Evolutionary conservation across 257 asterid species (phyloP).

Genomic region (Capsicum pubescens): DNA sequence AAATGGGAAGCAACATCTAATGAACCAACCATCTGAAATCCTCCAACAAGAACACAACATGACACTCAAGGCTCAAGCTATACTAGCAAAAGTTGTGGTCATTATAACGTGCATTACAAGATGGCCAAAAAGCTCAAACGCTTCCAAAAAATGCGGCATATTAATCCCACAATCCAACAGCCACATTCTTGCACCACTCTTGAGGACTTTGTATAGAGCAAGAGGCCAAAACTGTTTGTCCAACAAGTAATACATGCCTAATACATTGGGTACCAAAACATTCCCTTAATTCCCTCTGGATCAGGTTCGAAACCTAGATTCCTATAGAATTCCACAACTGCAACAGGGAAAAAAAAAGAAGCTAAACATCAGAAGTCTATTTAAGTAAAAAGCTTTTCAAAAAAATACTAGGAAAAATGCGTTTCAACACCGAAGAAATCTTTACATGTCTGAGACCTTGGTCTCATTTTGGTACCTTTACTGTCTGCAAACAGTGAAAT

Average conservation of each 20-base stretch:
- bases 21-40: background rate
- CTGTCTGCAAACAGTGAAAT: slow-evolving; percentile 94
- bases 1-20: background rate
- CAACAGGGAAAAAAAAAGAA: slow-evolving; percentile 26
- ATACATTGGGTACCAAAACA: slow-evolving; percentile 96
- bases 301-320: slow-evolving; percentile 89
- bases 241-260: slow-evolving; percentile 33
- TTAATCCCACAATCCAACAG: background rate
- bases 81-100: background rate
- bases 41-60: slow-evolving; percentile 7
- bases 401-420: background rate
- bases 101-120: slow-evolving; percentile 5
- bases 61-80: background rate
- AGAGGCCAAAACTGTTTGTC: background rate
- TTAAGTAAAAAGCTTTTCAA: background rate
- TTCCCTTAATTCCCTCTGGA: slow-evolving; percentile 98
- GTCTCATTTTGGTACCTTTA: slow-evolving; percentile 56
- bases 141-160: background rate
- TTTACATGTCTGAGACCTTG: background rate
- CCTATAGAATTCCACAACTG: slow-evolving; percentile 91
- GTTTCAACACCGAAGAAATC: background rate
- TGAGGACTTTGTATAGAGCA: slow-evolving; percentile 11
- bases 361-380: background rate
- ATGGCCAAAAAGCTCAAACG: slow-evolving; percentile 19
- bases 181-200: slow-evolving; percentile 13